Conservation (phyloP, 352 stramenopile species). For the Pythium brassicae region DNA sequence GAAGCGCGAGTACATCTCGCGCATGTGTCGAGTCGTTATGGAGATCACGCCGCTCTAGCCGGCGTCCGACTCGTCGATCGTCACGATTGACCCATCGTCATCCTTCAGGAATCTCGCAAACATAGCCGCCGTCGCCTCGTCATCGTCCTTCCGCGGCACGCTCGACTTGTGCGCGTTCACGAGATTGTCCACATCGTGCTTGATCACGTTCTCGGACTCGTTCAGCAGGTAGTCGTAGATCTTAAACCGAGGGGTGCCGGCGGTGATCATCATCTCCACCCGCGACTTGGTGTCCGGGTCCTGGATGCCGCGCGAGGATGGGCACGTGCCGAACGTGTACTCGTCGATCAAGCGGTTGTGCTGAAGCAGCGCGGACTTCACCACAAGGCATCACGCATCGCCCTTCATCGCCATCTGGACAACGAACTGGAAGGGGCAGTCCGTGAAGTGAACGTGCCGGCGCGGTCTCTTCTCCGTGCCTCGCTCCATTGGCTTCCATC, state of each 20-base stretch:
- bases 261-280: no score
- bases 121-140: no score
- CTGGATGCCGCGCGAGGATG: no score
- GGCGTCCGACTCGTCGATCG: background rate
- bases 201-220: background rate
- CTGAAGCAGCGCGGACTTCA: background rate
- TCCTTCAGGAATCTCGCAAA: no score
- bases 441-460: background rate
- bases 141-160: no score
- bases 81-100: no score
- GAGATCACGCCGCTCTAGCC: conserved; percentile 4
- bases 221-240: no score
- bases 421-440: background rate
- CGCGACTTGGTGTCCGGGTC: no score
- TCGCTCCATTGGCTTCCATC: background rate
- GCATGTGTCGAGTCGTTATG: conserved; percentile 7
- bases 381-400: background rate
- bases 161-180: background rate
- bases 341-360: background rate
- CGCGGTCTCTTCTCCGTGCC: background rate
- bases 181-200: background rate
- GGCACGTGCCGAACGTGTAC: background rate
- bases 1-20: background rate
- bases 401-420: background rate
- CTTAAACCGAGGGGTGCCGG: no score